A percentile compares a stretch with the other conserved stretches of the same genome.
Evolutionary conservation across 495 filamentous ascomycete genomes (phyloP).

Genomic region (Diplogelasinospora grovesii): DNA sequence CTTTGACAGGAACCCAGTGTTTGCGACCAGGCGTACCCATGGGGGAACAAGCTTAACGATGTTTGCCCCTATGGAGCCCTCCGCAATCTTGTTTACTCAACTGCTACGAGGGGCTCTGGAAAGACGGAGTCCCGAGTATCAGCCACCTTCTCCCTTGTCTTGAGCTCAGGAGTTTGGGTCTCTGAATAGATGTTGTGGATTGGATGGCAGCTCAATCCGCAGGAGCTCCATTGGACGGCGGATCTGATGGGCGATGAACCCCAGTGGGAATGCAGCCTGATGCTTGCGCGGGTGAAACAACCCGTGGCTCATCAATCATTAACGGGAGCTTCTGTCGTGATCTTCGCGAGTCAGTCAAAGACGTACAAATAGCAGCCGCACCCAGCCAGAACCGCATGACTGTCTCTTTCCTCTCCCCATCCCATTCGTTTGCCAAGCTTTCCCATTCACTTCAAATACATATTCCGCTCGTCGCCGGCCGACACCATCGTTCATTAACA

Average conservation of each 20-base stretch:
- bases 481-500: slow-evolving; percentile 14
- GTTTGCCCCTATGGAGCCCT: too few relatives aligned
- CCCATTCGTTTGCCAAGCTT: slow-evolving; percentile 11
- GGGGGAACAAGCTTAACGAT: not conserved
- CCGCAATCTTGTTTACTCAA: too few relatives aligned
- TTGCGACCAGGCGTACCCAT: not conserved
- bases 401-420: slow-evolving; percentile 17
- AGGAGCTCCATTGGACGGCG: too few relatives aligned
- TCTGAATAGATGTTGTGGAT: not conserved
- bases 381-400: slow-evolving; percentile 9
- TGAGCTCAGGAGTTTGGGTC: not conserved
- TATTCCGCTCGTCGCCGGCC: slow-evolving; percentile 22
- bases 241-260: too few relatives aligned
- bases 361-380: slow-evolving; percentile 32
- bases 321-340: too few relatives aligned
- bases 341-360: too few relatives aligned
- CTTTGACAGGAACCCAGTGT: too few relatives aligned
- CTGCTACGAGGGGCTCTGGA: not conserved
- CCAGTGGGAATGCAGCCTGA: too few relatives aligned
- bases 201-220: too few relatives aligned
- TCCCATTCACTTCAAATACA: not conserved
- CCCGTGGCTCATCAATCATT: slow-evolving; percentile 15
- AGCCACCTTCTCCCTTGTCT: slow-evolving; percentile 1
- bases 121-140: not conserved
- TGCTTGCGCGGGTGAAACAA: too few relatives aligned